phyloP scores from a whole-genome alignment of 2,329 filamentous ascomycete genomes.

The Didymella pinodella region DNA sequence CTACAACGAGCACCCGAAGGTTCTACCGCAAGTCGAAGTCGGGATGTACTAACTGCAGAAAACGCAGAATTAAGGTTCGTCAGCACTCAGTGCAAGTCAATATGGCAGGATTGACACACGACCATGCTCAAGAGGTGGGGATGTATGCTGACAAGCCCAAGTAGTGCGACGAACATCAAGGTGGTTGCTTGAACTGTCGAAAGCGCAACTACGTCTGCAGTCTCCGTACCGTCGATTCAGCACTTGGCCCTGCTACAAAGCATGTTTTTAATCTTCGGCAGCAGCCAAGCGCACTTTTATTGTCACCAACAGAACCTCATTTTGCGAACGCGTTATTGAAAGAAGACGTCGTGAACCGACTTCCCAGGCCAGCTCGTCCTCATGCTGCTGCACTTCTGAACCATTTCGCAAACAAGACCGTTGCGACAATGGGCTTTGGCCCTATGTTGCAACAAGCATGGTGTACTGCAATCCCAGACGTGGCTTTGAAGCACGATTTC shows the following conservation, averaged over 20 bases:
- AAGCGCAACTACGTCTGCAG: slow-evolving; percentile 26
- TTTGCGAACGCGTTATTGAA: slow-evolving; percentile 24
- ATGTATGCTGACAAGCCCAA: slow-evolving; percentile 4
- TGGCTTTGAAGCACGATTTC: slow-evolving; percentile 51
- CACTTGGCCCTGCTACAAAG: slow-evolving; percentile 1
- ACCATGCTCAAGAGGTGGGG: not conserved
- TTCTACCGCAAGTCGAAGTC: slow-evolving; percentile 12
- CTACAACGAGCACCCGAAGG: not conserved
- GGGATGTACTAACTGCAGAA: slow-evolving; percentile 15
- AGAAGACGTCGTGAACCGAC: slow-evolving; percentile 21
- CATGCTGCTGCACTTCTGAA: slow-evolving; percentile 30
- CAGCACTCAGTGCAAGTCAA: not conserved
- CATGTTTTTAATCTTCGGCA: not conserved
- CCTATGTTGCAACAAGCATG: slow-evolving; percentile 26
- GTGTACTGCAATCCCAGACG: slow-evolving; percentile 36
- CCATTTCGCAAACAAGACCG: slow-evolving; percentile 35
- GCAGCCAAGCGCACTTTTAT: slow-evolving; percentile 3
- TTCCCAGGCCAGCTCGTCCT: slow-evolving; percentile 22
- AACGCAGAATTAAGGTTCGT: slow-evolving; percentile 14
- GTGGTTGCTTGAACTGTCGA: slow-evolving; percentile 8
- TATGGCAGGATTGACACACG: not conserved
- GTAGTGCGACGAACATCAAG: slow-evolving; percentile 16
- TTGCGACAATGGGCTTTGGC: slow-evolving; percentile 30
- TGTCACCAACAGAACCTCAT: slow-evolving; percentile 15
- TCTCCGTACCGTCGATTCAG: slow-evolving; percentile 25